Percentiles rank a stretch among this genome's conserved stretches.
Evolutionary conservation across 2,329 filamentous ascomycete genomes (phyloP).

Genomic region (Aspergillus cejpii): DNA sequence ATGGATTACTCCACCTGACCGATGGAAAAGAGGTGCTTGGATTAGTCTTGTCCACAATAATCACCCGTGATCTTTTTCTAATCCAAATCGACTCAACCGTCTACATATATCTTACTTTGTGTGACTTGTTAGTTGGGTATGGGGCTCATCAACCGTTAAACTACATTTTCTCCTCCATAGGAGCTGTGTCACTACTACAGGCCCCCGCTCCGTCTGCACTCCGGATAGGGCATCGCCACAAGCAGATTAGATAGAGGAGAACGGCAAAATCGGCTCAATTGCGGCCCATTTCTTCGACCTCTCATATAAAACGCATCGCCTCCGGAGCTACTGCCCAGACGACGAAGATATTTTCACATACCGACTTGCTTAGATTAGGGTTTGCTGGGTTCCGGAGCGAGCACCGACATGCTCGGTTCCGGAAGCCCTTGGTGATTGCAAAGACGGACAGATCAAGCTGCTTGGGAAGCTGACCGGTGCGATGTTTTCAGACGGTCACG

Average conservation of each 20-base stretch:
- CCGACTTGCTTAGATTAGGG: constrained; percentile 13
- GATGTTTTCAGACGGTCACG: constrained; percentile 43
- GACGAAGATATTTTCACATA: constrained; percentile 3
- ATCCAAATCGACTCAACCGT: constrained; percentile 6
- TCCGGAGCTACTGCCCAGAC: constrained; percentile 2
- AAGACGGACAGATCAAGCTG: constrained; percentile 35
- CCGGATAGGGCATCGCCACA: constrained; percentile 25
- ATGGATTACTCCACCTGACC: constrained; percentile 21
- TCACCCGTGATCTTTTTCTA: constrained; percentile 9
- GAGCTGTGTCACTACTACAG: constrained; percentile 23
- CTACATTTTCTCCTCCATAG: constrained; percentile 19
- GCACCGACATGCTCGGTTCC: constrained; percentile 38
- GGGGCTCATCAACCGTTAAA: constrained; percentile 21
- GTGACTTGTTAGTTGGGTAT: constrained; percentile 14
- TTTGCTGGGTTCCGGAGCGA: constrained; percentile 36
- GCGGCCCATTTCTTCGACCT: not conserved
- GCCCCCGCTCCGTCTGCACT: constrained; percentile 28
- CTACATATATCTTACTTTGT: constrained; percentile 3
- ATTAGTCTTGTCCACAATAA: constrained; percentile 12
- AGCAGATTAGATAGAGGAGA: constrained; percentile 15
- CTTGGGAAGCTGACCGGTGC: constrained; percentile 32
- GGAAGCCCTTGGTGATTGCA: constrained; percentile 37
- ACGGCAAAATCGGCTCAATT: constrained; percentile 24
- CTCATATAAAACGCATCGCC: not conserved
- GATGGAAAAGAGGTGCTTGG: constrained; percentile 6